phyloP scores from a whole-genome alignment of 306 rosid genomes.

The Dryas drummondii region DNA sequence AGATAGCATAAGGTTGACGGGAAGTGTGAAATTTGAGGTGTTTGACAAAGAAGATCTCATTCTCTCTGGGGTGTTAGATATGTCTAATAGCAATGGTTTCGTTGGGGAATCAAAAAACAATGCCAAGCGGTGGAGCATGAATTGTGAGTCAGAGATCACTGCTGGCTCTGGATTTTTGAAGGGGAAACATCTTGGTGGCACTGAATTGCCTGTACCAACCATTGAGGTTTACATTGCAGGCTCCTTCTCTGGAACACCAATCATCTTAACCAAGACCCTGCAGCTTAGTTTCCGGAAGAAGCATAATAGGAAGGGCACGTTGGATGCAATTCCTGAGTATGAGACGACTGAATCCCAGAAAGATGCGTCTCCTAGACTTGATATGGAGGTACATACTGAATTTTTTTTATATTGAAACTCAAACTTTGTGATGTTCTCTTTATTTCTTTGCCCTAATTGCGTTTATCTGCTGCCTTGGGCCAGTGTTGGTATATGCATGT shows the following conservation, averaged over 20 bases:
- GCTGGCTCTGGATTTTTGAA: constrained; percentile 57
- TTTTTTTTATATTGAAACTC: constrained; percentile 7
- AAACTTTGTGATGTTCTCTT: constrained; percentile 11
- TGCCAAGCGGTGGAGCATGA: constrained; percentile 74
- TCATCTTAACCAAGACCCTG: constrained; percentile 76
- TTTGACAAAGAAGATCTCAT: constrained; percentile 65
- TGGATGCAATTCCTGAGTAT: constrained; percentile 79
- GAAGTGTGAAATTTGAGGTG: constrained; percentile 79
- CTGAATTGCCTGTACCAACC: constrained; percentile 49
- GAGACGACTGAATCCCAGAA: constrained; percentile 60
- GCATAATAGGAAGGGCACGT: constrained; percentile 49
- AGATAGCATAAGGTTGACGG: constrained; percentile 69
- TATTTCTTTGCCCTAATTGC: background rate
- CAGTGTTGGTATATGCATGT: background rate
- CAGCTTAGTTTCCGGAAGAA: constrained; percentile 61
- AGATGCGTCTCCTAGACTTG: constrained; percentile 44
- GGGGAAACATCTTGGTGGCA: constrained; percentile 52
- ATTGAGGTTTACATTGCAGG: constrained; percentile 95
- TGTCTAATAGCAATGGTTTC: constrained; percentile 58
- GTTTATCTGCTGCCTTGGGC: constrained; percentile 5
- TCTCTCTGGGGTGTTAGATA: constrained; percentile 73
- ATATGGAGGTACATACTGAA: constrained; percentile 55
- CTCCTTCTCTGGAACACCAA: constrained; percentile 67
- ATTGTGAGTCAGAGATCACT: constrained; percentile 53
- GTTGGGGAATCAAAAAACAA: constrained; percentile 50